phyloP scores from a whole-genome alignment of 257 asterid genomes.

The Coffea eugenioides region DNA sequence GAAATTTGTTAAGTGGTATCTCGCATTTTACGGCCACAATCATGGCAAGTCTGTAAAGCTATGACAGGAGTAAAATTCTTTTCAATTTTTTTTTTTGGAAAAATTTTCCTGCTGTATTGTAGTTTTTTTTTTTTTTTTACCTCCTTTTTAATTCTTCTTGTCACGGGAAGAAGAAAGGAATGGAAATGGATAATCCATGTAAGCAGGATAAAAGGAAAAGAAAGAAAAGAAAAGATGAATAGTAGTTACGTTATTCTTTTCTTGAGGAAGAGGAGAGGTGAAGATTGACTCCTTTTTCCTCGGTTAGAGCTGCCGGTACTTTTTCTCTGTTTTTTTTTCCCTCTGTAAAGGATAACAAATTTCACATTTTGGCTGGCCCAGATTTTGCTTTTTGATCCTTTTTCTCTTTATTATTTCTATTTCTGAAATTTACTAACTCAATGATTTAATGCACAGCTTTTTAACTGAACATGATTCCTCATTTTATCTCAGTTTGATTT shows the following conservation, averaged over 20 bases:
- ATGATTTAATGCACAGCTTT: neutral
- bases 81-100: conserved; percentile 21
- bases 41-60: conserved; percentile 54
- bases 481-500: neutral
- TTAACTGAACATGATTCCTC: neutral
- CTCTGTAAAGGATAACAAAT: conserved; percentile 36
- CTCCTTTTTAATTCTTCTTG: neutral
- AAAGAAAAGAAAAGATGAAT: conserved; percentile 22
- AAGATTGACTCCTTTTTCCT: conserved; percentile 25
- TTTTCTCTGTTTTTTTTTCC: neutral
- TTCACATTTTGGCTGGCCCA: conserved; percentile 7
- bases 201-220: conserved; percentile 1
- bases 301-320: conserved; percentile 6
- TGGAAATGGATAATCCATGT: conserved; percentile 6
- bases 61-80: conserved; percentile 7
- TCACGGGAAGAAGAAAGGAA: conserved; percentile 2
- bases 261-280: conserved; percentile 32
- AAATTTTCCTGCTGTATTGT: conserved; percentile 15
- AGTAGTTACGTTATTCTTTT: conserved; percentile 27
- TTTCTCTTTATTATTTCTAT: neutral
- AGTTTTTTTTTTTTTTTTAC: conserved; percentile 1
- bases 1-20: conserved; percentile 75
- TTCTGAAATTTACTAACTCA: neutral
- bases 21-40: conserved; percentile 61
- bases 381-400: neutral